Evolutionary conservation across 768 basidiomycete genomes (phyloP).

Genomic region (Suillus spraguei): DNA sequence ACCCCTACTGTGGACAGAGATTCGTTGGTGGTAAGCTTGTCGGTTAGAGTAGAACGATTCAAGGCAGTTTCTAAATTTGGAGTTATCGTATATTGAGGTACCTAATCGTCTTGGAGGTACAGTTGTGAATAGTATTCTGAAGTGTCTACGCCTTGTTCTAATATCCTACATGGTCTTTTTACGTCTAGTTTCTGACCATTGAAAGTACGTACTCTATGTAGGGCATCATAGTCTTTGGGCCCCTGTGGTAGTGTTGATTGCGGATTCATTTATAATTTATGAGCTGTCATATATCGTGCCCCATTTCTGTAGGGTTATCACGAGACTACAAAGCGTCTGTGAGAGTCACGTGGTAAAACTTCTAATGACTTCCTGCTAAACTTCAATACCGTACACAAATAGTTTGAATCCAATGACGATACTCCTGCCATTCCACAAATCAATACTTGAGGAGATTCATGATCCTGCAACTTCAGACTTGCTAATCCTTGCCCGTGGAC

Average conservation of each 20-base stretch:
- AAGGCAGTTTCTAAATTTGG: background rate
- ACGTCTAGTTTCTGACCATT: too few species aligned
- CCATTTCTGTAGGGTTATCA: too few species aligned
- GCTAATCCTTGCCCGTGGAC: constrained; percentile 82
- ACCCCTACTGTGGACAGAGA: constrained; percentile 87
- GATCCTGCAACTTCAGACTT: constrained; percentile 76
- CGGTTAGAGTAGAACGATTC: background rate
- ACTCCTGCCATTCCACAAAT: constrained; percentile 68
- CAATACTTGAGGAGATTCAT: constrained; percentile 67
- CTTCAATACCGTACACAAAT: background rate
- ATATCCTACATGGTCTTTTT: background rate
- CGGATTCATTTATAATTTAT: too few species aligned
- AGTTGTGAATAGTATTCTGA: background rate
- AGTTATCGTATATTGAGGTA: background rate
- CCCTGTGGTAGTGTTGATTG: too few species aligned
- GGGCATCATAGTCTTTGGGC: too few species aligned
- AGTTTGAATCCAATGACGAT: constrained; percentile 5
- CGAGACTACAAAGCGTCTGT: too few species aligned
- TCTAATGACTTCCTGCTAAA: too few species aligned
- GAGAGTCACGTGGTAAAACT: too few species aligned
- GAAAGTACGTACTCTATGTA: too few species aligned
- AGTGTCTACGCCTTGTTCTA: background rate
- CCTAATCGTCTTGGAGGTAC: background rate
- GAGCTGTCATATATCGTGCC: too few species aligned
- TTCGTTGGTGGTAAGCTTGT: constrained; percentile 62